Percentiles rank a stretch among this genome's conserved stretches.
These are phyloP conservation scores for Xylariaceae sp. DNA, from an alignment of 2,329 filamentous ascomycete genomes.

Conservation along the genomic window DNA sequence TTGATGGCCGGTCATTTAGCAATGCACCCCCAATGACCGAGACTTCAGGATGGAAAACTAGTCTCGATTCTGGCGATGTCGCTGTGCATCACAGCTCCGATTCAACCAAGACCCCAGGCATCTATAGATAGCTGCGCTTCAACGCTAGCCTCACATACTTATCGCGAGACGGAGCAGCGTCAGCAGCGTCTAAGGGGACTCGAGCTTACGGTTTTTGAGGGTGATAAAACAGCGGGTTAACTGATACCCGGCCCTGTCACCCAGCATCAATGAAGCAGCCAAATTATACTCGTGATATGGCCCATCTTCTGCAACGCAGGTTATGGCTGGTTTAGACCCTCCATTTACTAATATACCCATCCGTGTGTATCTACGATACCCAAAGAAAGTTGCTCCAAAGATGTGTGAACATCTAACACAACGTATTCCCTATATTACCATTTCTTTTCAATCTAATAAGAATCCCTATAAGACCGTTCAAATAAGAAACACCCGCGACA, in stretches of 20 bases:
- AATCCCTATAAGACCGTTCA: no score
- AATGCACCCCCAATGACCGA: constrained; percentile 1
- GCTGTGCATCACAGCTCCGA: constrained; percentile 5
- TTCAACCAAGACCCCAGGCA: neutral
- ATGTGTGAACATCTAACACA: no score
- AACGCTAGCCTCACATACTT: constrained; percentile 1
- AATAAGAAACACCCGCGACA: no score
- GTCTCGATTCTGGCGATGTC: neutral
- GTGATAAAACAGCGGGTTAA: neutral
- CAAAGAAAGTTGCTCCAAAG: neutral
- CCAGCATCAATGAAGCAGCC: no score
- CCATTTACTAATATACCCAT: neutral
- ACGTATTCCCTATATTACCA: no score
- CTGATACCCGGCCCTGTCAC: no score
- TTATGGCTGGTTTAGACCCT: neutral
- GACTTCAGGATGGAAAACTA: neutral
- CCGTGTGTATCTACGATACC: neutral
- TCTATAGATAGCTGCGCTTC: neutral
- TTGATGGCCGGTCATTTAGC: neutral
- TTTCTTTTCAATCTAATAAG: no score
- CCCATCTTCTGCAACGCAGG: no score
- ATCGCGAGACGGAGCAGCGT: neutral
- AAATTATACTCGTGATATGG: no score
- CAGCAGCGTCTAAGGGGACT: neutral
- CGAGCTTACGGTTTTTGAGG: neutral